These are phyloP conservation scores for Tanacetum coccineum DNA, from an alignment of 129 eudicot genomes.

Conservation along the genomic window DNA sequence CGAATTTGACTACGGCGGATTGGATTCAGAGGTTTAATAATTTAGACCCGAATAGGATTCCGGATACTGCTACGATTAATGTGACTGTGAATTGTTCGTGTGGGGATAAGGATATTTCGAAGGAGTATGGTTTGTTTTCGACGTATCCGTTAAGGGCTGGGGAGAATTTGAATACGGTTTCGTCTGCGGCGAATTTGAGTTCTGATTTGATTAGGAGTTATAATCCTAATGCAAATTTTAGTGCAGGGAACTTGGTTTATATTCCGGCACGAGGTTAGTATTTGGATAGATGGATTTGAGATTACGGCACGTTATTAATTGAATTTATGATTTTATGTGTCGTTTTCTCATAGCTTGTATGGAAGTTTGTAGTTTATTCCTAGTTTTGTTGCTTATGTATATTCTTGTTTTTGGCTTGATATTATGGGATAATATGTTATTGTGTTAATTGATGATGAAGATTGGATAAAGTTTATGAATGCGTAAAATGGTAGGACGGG, in stretches of 20 bases:
- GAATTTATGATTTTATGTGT: background rate
- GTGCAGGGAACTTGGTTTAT: conserved; percentile 42
- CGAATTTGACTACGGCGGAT: conserved; percentile 40
- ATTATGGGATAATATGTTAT: conserved; percentile 9
- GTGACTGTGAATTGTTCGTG: conserved; percentile 85
- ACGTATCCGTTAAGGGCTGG: conserved; percentile 64
- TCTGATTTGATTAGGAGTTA: conserved; percentile 46
- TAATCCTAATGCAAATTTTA: conserved; percentile 51
- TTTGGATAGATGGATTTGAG: background rate
- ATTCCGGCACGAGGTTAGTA: conserved; percentile 69
- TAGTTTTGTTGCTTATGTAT: background rate
- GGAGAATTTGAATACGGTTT: conserved; percentile 48
- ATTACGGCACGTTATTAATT: too few relatives aligned
- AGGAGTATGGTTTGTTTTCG: conserved; percentile 73
- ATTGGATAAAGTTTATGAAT: background rate
- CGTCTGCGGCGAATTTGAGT: conserved; percentile 38
- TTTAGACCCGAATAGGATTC: conserved; percentile 38
- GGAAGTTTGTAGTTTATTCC: background rate
- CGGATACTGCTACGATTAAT: conserved; percentile 35
- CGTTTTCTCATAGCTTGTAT: background rate
- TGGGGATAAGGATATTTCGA: conserved; percentile 50
- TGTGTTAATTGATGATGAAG: conserved; percentile 12
- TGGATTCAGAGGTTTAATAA: conserved; percentile 44
- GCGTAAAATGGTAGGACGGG: background rate
- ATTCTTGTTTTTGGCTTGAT: background rate